Conservation (phyloP, 176 grass and related monocot species). For the Triticum dicoccoides region DNA sequence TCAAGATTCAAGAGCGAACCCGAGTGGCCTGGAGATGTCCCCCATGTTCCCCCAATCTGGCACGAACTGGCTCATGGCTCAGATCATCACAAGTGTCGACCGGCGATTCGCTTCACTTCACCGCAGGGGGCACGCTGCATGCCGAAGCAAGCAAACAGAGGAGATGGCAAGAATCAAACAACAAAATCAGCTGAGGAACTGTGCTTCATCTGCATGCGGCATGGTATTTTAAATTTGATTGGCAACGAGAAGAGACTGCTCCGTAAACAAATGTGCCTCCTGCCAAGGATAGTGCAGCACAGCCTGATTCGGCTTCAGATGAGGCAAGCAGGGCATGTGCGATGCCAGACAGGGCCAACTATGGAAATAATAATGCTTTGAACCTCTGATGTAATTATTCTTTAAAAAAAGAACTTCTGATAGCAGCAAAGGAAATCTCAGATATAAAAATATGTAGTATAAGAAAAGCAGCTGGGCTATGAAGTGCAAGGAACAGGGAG, state of each 20-base stretch:
- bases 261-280: background rate
- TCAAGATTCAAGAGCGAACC: constrained; percentile 29
- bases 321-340: constrained; percentile 1
- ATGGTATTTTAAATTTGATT: background rate
- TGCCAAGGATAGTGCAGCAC: constrained; percentile 29
- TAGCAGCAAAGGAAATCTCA: background rate
- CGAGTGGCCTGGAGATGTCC: constrained; percentile 42
- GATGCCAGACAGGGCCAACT: background rate
- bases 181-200: background rate
- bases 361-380: background rate
- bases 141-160: background rate
- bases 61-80: constrained; percentile 68
- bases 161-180: background rate
- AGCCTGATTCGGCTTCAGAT: background rate
- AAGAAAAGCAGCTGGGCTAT: background rate
- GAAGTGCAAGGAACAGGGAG: background rate
- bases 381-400: too few species aligned
- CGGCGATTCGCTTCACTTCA: background rate
- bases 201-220: background rate
- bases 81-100: constrained; percentile 5
- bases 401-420: background rate
- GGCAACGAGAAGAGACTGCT: background rate
- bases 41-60: constrained; percentile 62
- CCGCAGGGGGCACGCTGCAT: background rate
- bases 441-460: background rate